Conservation (phyloP, 768 basidiomycete species). For the Mrakia frigida region DNA sequence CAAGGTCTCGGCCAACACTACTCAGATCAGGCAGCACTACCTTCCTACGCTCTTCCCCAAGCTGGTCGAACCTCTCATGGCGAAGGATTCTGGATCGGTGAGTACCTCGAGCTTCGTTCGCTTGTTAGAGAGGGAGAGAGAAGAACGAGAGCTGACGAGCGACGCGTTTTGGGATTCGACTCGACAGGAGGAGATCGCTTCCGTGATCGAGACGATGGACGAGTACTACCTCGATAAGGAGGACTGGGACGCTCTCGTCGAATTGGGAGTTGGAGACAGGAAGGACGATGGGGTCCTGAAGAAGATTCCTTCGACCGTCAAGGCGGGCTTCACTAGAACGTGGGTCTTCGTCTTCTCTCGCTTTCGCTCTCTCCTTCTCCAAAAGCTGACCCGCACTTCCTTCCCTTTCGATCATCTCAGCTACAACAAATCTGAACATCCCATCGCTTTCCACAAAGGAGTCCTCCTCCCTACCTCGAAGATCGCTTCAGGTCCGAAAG, state of each 20-base stretch:
- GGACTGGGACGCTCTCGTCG: constrained; percentile 94
- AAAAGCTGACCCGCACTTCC: neutral
- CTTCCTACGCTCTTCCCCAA: constrained; percentile 79
- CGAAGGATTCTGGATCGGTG: constrained; percentile 58
- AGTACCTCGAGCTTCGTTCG: constrained; percentile 44
- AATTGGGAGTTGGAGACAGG: constrained; percentile 79
- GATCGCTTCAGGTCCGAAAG: constrained; percentile 60
- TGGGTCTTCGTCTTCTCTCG: constrained; percentile 46
- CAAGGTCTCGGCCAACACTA: constrained; percentile 81
- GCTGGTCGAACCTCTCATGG: constrained; percentile 71
- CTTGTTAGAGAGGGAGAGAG: neutral
- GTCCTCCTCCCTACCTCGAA: constrained; percentile 66
- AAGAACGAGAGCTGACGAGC: neutral
- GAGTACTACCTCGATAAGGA: constrained; percentile 88
- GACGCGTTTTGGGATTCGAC: neutral
- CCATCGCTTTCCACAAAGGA: constrained; percentile 90
- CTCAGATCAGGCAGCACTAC: constrained; percentile 86
- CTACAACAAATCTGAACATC: constrained; percentile 84
- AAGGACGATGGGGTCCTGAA: constrained; percentile 71
- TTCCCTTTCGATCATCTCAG: constrained; percentile 45
- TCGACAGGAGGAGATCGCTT: constrained; percentile 65
- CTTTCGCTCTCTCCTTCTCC: too few relatives aligned
- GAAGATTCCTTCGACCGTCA: constrained; percentile 73
- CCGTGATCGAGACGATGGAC: constrained; percentile 84
- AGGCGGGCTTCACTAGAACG: constrained; percentile 80